Evolutionary conservation across 2,329 filamentous ascomycete species (phyloP).

Genomic region (Aspergillus caelatus): DNA sequence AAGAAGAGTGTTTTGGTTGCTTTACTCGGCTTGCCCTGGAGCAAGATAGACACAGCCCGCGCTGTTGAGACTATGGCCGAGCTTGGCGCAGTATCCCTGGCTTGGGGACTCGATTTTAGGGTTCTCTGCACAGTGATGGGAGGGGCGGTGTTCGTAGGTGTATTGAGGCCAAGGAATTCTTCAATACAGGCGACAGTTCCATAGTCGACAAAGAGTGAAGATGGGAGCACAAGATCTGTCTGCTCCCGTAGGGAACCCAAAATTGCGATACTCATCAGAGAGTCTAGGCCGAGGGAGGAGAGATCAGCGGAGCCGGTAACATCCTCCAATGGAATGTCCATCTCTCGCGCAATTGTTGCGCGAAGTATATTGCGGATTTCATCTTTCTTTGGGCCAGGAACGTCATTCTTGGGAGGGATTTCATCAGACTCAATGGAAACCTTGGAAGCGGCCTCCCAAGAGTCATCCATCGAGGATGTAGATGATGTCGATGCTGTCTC

Average conservation of each 20-base stretch:
- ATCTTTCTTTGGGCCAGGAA: not conserved
- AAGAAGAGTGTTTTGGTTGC: conserved; percentile 40
- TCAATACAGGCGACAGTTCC: not conserved
- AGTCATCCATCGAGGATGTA: not conserved
- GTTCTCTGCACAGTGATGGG: not conserved
- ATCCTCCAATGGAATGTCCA: not conserved
- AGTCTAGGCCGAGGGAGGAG: not conserved
- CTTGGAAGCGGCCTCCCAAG: not conserved
- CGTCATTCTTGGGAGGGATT: not conserved
- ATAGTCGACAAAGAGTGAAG: not conserved
- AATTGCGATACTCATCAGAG: not conserved
- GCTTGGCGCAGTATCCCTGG: not conserved
- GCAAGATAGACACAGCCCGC: not conserved
- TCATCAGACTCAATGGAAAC: not conserved
- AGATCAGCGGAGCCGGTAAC: not conserved
- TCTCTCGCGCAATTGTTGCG: not conserved
- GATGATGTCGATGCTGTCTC: not conserved
- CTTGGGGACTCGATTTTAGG: not conserved
- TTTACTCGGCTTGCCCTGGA: not conserved
- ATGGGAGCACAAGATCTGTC: not conserved
- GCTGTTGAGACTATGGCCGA: not conserved
- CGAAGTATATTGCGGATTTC: not conserved
- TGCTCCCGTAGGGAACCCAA: not conserved
- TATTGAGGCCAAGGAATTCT: not conserved
- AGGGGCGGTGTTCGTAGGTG: not conserved